These are phyloP conservation scores for Colletotrichum graminicola DNA, from an alignment of 2,329 filamentous ascomycete species.

Conservation along the genomic window DNA sequence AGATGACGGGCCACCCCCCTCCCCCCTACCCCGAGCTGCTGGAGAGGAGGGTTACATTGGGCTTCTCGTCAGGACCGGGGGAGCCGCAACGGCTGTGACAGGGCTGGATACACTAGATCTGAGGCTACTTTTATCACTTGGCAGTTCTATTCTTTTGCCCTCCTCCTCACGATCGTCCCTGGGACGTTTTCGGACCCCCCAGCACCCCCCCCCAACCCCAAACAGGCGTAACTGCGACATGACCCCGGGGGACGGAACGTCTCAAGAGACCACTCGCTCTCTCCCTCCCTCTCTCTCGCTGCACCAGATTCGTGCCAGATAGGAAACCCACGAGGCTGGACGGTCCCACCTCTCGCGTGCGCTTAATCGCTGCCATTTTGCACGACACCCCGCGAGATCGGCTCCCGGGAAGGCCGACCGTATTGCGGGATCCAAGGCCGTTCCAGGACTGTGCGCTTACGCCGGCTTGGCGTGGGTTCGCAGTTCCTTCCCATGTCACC, in stretches of 20 bases:
- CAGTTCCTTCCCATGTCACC: neutral
- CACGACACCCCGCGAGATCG: neutral
- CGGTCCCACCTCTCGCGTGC: neutral
- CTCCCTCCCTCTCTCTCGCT: neutral
- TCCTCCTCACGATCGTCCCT: neutral
- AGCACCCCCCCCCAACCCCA: neutral
- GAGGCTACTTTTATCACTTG: neutral
- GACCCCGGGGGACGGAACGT: neutral
- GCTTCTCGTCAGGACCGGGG: neutral
- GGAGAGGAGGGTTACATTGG: constrained; percentile 8
- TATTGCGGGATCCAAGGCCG: neutral
- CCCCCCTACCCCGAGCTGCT: neutral
- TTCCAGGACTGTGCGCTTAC: neutral
- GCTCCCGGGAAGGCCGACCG: neutral
- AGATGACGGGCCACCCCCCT: neutral
- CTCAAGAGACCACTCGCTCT: neutral
- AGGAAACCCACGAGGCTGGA: neutral
- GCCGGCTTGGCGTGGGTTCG: neutral
- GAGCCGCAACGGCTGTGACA: neutral
- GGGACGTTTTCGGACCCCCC: neutral
- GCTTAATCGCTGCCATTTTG: neutral
- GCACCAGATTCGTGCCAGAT: no score
- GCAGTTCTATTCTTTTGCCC: neutral
- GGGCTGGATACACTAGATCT: neutral
- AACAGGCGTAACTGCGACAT: neutral